Base-by-base conservation (phyloP, 2,329 filamentous ascomycete species). In the Xylaria sp. region DNA sequence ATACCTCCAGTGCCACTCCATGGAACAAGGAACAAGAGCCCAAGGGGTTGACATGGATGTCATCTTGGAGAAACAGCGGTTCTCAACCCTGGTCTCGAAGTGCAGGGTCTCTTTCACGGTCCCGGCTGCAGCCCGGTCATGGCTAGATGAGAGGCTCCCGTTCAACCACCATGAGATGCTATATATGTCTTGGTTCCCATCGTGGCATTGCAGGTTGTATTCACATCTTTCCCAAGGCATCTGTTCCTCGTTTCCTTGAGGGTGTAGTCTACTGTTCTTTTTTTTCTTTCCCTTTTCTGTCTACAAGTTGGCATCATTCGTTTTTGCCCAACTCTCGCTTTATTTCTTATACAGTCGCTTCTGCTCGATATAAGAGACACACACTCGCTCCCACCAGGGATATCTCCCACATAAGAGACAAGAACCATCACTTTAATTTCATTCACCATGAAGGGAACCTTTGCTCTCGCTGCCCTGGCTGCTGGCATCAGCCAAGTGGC, bases 301-400 rank as follows among this genome's bases (percentile, higher is more conserved):
- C 56, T 61, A 67, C 72, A 75, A 77, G 76, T 76, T 80, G 84
- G 82, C 82, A 80, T 81, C 83, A 84, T 82, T 86, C 83, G 82
- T 80, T 86, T 80, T 86, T 64, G 79, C 81, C 84, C 84, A 76
- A 55, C 73, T 82, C 75, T 75, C 69, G 67, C 74, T 73, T 63
- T 63, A 75, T 66, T 70, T 74, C 61, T 67, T 63, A 65, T 58
- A 70, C 65, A 53, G 54, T 71, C 61, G 42, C 66, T 63, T 61
- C 43, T 59, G 60, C 54, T 38, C 42, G 53, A 52, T 69, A 71
- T 70, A 67, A 60, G 52, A 67, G 57, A 66, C 55, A 47, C 59
- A 55, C 69, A 59, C 54, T 71, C 69, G 63, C 64, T 72, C 49
- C 45, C 40, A 61, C 51, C 4, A 31, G n/a, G n/a, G 61, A 57